phyloP scores from a whole-genome alignment of 805 yeast genomes.

The Lachancea quebecensis region DNA sequence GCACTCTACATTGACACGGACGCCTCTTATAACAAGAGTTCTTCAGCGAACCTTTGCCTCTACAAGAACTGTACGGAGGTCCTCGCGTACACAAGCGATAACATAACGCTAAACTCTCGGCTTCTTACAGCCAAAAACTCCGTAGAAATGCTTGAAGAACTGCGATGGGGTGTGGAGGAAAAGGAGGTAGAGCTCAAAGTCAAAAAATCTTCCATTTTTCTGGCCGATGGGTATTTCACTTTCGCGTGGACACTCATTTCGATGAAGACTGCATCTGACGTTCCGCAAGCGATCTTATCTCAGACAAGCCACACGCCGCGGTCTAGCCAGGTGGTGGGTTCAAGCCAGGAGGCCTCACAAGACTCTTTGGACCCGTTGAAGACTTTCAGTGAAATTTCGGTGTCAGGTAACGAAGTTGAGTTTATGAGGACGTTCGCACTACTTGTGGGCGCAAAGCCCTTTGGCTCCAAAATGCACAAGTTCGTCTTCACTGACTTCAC shows the following conservation, averaged over 20 bases:
- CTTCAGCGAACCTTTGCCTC: not conserved
- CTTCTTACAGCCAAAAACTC: not conserved
- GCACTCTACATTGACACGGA: conserved; percentile 1
- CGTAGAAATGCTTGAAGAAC: not conserved
- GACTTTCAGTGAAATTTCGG: conserved; percentile 1
- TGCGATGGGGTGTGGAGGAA: not conserved
- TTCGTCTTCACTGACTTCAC: conserved; percentile 28
- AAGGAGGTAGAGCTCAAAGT: not conserved
- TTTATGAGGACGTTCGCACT: conserved; percentile 8
- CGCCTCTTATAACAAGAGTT: no score
- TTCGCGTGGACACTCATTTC: conserved; percentile 4
- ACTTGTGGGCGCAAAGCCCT: conserved; percentile 6
- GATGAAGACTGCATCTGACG: not conserved
- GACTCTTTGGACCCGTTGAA: conserved; percentile 3
- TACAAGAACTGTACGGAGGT: conserved; percentile 1
- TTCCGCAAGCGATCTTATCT: no score
- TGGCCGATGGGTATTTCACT: conserved; percentile 3
- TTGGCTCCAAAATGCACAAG: conserved; percentile 4
- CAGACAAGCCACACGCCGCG: not conserved
- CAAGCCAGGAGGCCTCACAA: conserved; percentile 4
- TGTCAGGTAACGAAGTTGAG: conserved; percentile 1
- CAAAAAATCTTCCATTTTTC: not conserved
- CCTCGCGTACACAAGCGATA: not conserved
- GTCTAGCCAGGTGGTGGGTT: not conserved
- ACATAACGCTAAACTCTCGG: not conserved